Conservation (phyloP, 2,329 filamentous ascomycete genomes). For the Trichoderma asperellum region DNA sequence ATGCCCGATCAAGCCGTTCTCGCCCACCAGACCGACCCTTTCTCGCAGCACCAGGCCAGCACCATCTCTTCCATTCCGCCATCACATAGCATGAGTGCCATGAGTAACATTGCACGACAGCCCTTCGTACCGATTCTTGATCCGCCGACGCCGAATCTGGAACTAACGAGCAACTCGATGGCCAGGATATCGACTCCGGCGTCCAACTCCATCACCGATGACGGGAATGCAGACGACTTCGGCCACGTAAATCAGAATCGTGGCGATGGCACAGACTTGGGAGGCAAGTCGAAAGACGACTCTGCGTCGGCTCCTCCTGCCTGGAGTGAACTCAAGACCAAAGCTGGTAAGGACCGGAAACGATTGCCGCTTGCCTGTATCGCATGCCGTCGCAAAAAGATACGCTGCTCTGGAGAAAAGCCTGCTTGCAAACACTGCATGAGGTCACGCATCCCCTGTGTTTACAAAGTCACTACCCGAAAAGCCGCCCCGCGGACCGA, state of each 20-base stretch:
- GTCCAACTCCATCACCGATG: conserved; percentile 53
- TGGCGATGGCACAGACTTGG: conserved; percentile 58
- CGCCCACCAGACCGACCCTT: conserved; percentile 39
- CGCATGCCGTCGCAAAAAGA: conserved; percentile 95
- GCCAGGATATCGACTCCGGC: conserved; percentile 50
- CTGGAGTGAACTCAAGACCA: conserved; percentile 85
- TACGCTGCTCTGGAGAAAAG: conserved; percentile 95
- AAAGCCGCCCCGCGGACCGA: conserved; percentile 94
- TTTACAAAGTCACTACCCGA: conserved; percentile 94
- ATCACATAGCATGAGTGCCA: conserved; percentile 31
- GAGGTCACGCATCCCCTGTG: conserved; percentile 88
- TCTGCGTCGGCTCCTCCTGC: conserved; percentile 63
- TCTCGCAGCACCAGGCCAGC: conserved; percentile 41
- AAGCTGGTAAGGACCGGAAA: conserved; percentile 95
- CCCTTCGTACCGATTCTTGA: conserved; percentile 35
- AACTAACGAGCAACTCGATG: conserved; percentile 52
- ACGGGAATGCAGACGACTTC: conserved; percentile 62
- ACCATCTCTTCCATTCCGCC: conserved; percentile 32
- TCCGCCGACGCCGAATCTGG: conserved; percentile 40
- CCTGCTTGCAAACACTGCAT: conserved; percentile 96
- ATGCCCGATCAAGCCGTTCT: conserved; percentile 39
- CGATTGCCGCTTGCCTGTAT: conserved; percentile 92
- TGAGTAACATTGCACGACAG: conserved; percentile 33
- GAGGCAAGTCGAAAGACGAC: conserved; percentile 58
- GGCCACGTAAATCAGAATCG: conserved; percentile 52